phyloP scores from a whole-genome alignment of 2,329 filamentous ascomycete genomes.

The Colletotrichum incanum region DNA sequence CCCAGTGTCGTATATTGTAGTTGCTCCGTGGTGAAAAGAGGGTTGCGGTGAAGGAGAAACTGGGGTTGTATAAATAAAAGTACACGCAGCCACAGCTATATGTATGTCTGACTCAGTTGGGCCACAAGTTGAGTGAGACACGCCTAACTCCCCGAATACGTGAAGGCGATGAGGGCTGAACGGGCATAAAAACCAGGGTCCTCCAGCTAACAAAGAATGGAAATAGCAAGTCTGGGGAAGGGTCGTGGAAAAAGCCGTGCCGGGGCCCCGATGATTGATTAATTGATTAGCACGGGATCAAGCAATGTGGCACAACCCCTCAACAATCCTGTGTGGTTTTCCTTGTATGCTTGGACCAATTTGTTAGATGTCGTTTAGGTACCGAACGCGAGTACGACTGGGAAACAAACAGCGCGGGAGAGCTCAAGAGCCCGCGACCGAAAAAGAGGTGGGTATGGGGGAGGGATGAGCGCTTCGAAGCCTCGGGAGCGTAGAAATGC shows the following conservation, averaged over 20 bases:
- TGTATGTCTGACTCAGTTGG: conserved; percentile 26
- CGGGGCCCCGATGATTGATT: background rate
- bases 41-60: background rate
- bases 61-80: conserved; percentile 33
- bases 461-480: conserved; percentile 9
- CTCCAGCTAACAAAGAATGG: background rate
- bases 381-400: conserved; percentile 39
- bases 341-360: conserved; percentile 9
- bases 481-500: conserved; percentile 13
- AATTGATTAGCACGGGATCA: background rate
- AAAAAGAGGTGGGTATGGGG: background rate
- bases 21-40: background rate
- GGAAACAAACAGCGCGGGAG: background rate
- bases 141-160: conserved; percentile 16
- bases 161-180: conserved; percentile 1
- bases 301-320: background rate
- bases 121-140: conserved; percentile 12
- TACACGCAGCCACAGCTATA: conserved; percentile 3
- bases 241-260: background rate
- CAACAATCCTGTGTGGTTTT: background rate
- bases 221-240: background rate
- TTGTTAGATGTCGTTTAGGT: conserved; percentile 10
- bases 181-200: conserved; percentile 11
- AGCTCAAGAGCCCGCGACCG: conserved; percentile 16
- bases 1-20: background rate